Percentiles rank a stretch among this genome's conserved stretches.
Evolutionary conservation across 331 rosid species (phyloP).

Genomic region (Pyrus hybrid): DNA sequence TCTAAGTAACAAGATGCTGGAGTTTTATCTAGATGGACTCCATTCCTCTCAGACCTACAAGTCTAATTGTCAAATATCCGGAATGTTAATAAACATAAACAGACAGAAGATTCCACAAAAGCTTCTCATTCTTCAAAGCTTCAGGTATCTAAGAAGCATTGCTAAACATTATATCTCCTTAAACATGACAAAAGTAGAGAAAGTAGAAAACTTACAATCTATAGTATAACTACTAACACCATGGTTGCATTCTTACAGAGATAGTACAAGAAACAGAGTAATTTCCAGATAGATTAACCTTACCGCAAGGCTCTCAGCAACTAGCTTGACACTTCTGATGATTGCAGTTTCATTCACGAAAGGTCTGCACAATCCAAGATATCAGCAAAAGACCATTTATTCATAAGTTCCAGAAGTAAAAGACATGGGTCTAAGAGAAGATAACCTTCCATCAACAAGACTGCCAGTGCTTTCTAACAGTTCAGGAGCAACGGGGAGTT

Average conservation of each 20-base stretch:
- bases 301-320: slow-evolving; percentile 98
- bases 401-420: slow-evolving; percentile 4
- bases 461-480: slow-evolving; percentile 83
- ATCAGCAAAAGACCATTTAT: slow-evolving; percentile 24
- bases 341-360: slow-evolving; percentile 58
- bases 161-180: neutral
- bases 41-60: neutral
- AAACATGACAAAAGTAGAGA: neutral
- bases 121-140: neutral
- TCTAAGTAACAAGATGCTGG: neutral
- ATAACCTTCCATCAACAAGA: slow-evolving; percentile 75
- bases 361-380: slow-evolving; percentile 48
- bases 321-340: slow-evolving; percentile 75
- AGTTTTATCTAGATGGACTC: neutral
- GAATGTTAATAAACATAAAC: neutral
- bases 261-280: neutral
- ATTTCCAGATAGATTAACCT: slow-evolving; percentile 12
- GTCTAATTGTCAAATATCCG: neutral
- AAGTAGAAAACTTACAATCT: neutral
- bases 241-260: neutral
- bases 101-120: neutral
- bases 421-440: neutral
- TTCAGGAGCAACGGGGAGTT: slow-evolving; percentile 69
- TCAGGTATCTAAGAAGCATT: neutral
- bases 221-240: neutral